A percentile compares a stretch with the other conserved stretches of the same genome.
phyloP scores from a whole-genome alignment of 2,329 filamentous ascomycete genomes.

The Ceratocystiopsis minuta region DNA sequence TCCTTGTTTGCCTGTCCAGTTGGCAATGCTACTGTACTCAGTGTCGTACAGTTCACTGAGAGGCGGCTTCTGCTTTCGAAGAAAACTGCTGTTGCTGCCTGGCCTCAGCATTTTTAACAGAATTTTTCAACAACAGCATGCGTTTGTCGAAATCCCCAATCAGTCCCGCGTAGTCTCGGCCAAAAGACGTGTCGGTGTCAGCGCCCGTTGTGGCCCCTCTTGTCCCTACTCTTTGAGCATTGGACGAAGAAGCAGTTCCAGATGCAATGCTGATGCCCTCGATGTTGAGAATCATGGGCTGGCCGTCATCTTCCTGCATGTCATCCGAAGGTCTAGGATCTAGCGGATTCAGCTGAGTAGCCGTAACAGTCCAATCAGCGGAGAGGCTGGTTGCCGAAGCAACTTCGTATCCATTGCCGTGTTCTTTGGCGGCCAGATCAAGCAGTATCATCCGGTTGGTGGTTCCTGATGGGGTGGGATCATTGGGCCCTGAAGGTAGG shows the following conservation, averaged over 20 bases:
- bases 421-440: conserved; percentile 28
- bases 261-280: conserved; percentile 30
- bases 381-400: conserved; percentile 54
- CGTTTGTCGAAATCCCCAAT: conserved; percentile 39
- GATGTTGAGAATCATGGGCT: conserved; percentile 41
- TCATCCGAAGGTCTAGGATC: conserved; percentile 17
- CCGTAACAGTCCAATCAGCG: conserved; percentile 48
- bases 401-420: conserved; percentile 31
- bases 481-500: conserved; percentile 8
- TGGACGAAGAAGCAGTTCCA: not conserved
- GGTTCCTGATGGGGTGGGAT: not conserved
- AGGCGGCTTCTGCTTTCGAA: not conserved
- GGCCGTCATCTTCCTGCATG: conserved; percentile 12
- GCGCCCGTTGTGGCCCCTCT: too few relatives aligned
- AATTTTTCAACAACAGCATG: conserved; percentile 34
- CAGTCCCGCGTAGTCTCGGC: conserved; percentile 31
- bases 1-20: too few relatives aligned
- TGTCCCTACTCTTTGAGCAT: too few relatives aligned
- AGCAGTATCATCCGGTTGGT: conserved; percentile 33
- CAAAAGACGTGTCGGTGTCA: too few relatives aligned
- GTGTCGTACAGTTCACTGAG: not conserved
- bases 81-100: conserved; percentile 9
- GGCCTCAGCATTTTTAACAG: conserved; percentile 33
- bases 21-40: too few relatives aligned
- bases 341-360: conserved; percentile 26